Base-by-base conservation (phyloP, 2,329 filamentous ascomycete species). In the Exophiala mesophila region DNA sequence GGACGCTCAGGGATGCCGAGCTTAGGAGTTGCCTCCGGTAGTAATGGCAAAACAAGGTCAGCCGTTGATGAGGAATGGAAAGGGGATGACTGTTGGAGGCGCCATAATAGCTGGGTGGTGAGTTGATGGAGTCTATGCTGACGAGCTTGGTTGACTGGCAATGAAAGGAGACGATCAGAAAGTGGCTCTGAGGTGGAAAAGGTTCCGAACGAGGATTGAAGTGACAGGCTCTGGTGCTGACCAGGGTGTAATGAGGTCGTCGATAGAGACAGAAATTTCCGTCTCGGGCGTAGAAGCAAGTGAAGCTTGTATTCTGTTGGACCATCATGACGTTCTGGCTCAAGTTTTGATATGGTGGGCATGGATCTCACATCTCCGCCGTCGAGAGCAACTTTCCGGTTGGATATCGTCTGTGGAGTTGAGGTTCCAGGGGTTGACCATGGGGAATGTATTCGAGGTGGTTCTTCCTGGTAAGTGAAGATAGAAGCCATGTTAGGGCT, bases 281-380 rank as follows among this genome's bases (percentile, higher is more conserved):
- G 77, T 44, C 90, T 77, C 12, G 85, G 82, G 24, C 88, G 80
- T 38, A 96, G 69, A 5, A 97, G 74, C 4, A 98, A 71, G 65
- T 97, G 92, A 31, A 98, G 69, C 64, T 98, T 98, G 68, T 98
- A 98, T 66, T 98, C 92, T 1, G 87, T 94, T 13, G 92, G 88
- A 0, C 92, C 92, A 50, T 94, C 83, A 60, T 97, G 89, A 4
- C 90, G 90, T 63, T 98, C 92, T 9, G 90, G 83, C 50, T 89
- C 83, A 12, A 98, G 69, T 57, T 83, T 87, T 32, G 81, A 83
- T 33, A 92, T 77, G 1, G 75, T 77, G 60, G 65, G 55, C 44
- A 64, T 54, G 46, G 64, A 61, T 40, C 59, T 64, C 36, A 60
- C 65, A 41, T 62, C 63, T 19, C 66, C 53, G 29, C 70, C 69